Evolutionary conservation across 257 asterid species (phyloP).

Genomic region (Lavandula angustifolia): DNA sequence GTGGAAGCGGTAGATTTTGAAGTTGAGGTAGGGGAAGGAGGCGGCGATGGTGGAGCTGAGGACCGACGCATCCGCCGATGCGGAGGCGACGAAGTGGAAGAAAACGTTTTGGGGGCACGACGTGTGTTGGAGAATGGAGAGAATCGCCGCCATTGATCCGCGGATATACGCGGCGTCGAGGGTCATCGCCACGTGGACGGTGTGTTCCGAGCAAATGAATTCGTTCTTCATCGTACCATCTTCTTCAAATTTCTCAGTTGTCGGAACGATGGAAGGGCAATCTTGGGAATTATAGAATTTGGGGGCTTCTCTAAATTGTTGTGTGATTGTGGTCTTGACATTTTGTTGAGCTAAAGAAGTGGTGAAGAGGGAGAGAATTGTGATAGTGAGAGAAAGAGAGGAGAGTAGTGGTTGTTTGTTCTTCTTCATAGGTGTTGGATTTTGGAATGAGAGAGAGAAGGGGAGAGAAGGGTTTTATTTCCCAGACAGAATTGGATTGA

Average conservation of each 20-base stretch:
- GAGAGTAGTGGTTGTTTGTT: conserved; percentile 23
- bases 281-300: conserved; percentile 71
- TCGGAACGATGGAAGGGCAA: conserved; percentile 46
- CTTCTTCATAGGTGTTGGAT: conserved; percentile 3
- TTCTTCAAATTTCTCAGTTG: not conserved
- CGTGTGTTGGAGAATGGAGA: conserved; percentile 79
- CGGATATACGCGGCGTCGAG: conserved; percentile 79
- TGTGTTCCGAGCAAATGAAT: conserved; percentile 49
- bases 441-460: conserved; percentile 13
- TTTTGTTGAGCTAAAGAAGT: conserved; percentile 12
- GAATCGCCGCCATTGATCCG: conserved; percentile 89
- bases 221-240: not conserved
- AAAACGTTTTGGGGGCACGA: conserved; percentile 77
- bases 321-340: conserved; percentile 34
- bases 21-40: conserved; percentile 75
- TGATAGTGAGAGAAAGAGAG: conserved; percentile 33
- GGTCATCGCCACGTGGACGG: conserved; percentile 88
- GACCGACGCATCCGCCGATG: conserved; percentile 47
- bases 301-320: conserved; percentile 80
- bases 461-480: conserved; percentile 19
- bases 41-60: conserved; percentile 53
- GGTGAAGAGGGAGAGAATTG: conserved; percentile 26
- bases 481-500: conserved; percentile 31
- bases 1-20: conserved; percentile 57
- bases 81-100: conserved; percentile 77